Evolutionary conservation across 306 rosid genomes (phyloP).

Genomic region (Pyrus betulifolia): DNA sequence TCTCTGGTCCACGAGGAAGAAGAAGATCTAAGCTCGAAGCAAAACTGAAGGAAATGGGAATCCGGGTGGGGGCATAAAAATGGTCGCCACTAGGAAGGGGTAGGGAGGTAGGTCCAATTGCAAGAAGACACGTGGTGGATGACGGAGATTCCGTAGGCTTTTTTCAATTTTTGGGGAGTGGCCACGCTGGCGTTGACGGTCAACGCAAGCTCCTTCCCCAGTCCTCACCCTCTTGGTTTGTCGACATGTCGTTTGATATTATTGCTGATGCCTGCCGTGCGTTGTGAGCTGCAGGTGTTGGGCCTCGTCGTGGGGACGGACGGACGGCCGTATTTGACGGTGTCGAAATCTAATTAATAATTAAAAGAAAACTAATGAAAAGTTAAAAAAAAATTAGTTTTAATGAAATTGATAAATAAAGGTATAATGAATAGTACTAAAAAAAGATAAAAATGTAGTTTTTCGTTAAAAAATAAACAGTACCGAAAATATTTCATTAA

Average conservation of each 20-base stretch:
- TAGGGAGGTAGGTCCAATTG: constrained; percentile 29
- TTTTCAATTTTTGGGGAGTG: background rate
- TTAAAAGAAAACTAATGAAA: too few species aligned
- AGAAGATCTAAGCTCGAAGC: constrained; percentile 7
- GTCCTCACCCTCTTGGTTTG: background rate
- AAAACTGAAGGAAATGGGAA: background rate
- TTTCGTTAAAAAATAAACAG: too few species aligned
- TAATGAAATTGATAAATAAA: too few species aligned
- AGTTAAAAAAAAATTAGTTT: too few species aligned
- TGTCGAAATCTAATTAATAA: background rate
- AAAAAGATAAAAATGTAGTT: too few species aligned
- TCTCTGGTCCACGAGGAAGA: background rate
- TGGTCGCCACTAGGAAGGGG: constrained; percentile 16
- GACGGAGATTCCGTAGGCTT: constrained; percentile 37
- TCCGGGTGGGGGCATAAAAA: constrained; percentile 9
- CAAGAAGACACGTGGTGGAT: constrained; percentile 14
- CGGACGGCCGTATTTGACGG: background rate
- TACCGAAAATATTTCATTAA: too few species aligned
- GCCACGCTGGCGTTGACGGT: constrained; percentile 31
- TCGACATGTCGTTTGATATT: constrained; percentile 1
- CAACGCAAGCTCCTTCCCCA: background rate
- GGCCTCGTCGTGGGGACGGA: background rate
- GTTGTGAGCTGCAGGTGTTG: background rate
- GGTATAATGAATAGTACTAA: too few species aligned
- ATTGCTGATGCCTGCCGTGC: background rate